Evolutionary conservation across 495 filamentous ascomycete species (phyloP), one percentile per base, ranked within the genome.

Genomic region (Acidiella bohemica): DNA sequence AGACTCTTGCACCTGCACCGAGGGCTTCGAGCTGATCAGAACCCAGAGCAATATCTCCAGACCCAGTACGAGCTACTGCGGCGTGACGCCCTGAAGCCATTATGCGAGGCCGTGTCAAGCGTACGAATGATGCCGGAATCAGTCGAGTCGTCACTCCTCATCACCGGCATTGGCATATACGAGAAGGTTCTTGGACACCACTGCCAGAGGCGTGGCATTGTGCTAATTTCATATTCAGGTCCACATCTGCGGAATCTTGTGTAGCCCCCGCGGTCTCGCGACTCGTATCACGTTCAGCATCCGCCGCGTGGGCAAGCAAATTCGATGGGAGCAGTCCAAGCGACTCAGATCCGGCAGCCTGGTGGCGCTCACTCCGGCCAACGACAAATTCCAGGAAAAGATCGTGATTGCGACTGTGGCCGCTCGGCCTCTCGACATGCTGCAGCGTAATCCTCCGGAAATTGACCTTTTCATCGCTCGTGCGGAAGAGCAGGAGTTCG

Each of bases 261-360:
- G 84, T 51, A 61, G 77, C 1, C 58, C 57, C 5, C 59, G 67
- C 13, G 84, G 82, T 0, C 64, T 83, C 9, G 75, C 78, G 13
- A 67, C 69, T 27, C 72, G 78, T 23, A 58, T 90, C 11, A 70
- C 70, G 11, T 92, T 94, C 53, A 84, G 81, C 0, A 71, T 79
- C 0, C 56, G 61, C 27, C 68, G 80, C 26, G 70, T 77, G 0
- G 69, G 64, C 4, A 84, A 78, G 47, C 68, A 61, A n/a, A 76
- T 94, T 24, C 63, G 70, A 0, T 94, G 86, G 86, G 62, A 72
- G 17, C 75, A 84, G 36, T 82, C 80, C 0, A 80, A 75, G 39
- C 72, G 86, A 0, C 65, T 93, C 7, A 67, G 76, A 3, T 62
- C 75, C 0, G 84, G 84, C 0, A 67, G 70, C 0, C 49, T 92